Percentiles rank a stretch among this genome's conserved stretches.
These are phyloP conservation scores for Scutellaria galericulata DNA, from an alignment of 257 asterid genomes.

Conservation along the genomic window DNA sequence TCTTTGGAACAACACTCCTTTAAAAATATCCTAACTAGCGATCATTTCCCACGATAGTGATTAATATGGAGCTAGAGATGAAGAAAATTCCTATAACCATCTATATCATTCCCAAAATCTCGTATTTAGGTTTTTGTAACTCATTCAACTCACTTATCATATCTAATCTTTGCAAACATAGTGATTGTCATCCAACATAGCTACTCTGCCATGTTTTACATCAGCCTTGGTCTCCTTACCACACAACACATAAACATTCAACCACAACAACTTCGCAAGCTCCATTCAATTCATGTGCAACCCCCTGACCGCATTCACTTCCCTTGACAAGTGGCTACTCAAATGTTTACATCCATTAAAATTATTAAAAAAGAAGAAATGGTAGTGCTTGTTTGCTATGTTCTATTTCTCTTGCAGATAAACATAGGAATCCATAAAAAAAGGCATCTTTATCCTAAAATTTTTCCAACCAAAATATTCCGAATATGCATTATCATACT, in stretches of 20 bases:
- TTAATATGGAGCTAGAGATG: not conserved
- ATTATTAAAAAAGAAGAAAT: not conserved
- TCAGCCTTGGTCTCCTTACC: no score
- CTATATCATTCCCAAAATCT: constrained; percentile 1
- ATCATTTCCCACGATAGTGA: not conserved
- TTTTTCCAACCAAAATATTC: not conserved
- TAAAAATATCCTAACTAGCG: not conserved
- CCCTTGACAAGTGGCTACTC: not conserved
- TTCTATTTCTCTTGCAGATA: not conserved
- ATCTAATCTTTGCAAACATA: no score
- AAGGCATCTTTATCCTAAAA: not conserved
- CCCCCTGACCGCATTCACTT: not conserved
- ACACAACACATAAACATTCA: no score
- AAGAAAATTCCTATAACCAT: not conserved
- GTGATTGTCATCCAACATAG: no score
- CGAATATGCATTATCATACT: not conserved
- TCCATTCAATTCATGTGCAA: not conserved
- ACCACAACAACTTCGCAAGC: not conserved
- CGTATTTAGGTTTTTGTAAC: not conserved
- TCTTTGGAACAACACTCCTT: not conserved
- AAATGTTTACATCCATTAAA: not conserved
- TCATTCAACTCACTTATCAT: not conserved
- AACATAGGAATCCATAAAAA: not conserved
- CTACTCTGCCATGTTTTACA: no score
- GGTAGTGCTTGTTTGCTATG: not conserved